Conservation (phyloP, 306 rosid genomes). For the Neltuma alba region DNA sequence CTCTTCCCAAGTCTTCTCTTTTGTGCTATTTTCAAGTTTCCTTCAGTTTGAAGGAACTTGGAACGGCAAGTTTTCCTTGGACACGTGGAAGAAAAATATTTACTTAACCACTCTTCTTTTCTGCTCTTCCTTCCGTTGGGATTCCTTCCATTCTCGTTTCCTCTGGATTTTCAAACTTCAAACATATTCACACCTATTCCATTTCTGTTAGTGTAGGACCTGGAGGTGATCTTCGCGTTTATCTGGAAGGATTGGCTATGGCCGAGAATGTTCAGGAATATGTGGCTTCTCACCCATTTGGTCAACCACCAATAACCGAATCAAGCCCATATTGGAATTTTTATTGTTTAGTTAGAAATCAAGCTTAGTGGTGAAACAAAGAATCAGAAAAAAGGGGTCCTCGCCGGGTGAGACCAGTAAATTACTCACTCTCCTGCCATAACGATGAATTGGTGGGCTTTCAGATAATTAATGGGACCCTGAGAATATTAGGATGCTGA, state of each 20-base stretch:
- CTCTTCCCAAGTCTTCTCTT: background rate
- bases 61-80: background rate
- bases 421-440: background rate
- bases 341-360: conserved; percentile 43
- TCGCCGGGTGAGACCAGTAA: background rate
- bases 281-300: conserved; percentile 66
- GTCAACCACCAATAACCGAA: conserved; percentile 70
- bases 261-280: conserved; percentile 69
- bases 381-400: background rate
- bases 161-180: background rate
- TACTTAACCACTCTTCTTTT: background rate
- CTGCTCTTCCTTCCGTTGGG: background rate
- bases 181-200: background rate
- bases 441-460: background rate
- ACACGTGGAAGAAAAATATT: background rate
- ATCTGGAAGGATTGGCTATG: conserved; percentile 60
- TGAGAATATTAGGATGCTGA: background rate
- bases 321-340: conserved; percentile 58
- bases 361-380: background rate
- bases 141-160: background rate
- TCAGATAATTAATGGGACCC: background rate
- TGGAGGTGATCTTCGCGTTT: conserved; percentile 71
- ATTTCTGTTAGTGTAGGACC: conserved; percentile 54
- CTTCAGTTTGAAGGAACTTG: background rate
- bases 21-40: background rate